Evolutionary conservation across 2,329 filamentous ascomycete genomes (phyloP).

Genomic region (Colletotrichum sp.): DNA sequence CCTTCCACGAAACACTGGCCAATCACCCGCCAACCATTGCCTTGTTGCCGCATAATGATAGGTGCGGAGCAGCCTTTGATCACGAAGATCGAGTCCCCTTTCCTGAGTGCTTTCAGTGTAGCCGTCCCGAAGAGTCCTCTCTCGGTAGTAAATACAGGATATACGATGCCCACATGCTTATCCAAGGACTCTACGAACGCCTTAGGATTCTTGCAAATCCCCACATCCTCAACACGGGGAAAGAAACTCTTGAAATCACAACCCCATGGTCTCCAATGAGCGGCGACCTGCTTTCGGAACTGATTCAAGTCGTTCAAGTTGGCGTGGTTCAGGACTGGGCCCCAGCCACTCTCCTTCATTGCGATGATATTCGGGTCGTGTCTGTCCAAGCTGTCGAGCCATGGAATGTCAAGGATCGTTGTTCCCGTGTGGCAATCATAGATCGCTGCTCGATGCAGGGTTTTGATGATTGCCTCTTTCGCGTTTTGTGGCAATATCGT

Average conservation of each 20-base stretch:
- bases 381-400: neutral
- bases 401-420: constrained; percentile 7
- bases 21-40: neutral
- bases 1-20: constrained; percentile 10
- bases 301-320: constrained; percentile 1
- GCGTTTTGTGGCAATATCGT: neutral
- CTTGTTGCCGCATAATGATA: neutral
- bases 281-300: neutral
- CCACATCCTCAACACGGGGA: neutral
- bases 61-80: constrained; percentile 3
- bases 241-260: neutral
- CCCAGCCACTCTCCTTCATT: neutral
- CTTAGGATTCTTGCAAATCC: neutral
- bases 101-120: neutral
- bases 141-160: constrained; percentile 2
- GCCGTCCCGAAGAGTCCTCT: neutral
- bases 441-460: neutral
- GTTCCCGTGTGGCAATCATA: neutral
- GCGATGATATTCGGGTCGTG: neutral
- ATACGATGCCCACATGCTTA: constrained; percentile 6
- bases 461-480: neutral
- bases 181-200: constrained; percentile 1
- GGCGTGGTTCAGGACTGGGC: constrained; percentile 1
- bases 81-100: neutral
- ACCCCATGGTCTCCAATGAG: neutral